phyloP scores from a whole-genome alignment of 78 protist species.

The Mantamonas sphyraenae region DNA sequence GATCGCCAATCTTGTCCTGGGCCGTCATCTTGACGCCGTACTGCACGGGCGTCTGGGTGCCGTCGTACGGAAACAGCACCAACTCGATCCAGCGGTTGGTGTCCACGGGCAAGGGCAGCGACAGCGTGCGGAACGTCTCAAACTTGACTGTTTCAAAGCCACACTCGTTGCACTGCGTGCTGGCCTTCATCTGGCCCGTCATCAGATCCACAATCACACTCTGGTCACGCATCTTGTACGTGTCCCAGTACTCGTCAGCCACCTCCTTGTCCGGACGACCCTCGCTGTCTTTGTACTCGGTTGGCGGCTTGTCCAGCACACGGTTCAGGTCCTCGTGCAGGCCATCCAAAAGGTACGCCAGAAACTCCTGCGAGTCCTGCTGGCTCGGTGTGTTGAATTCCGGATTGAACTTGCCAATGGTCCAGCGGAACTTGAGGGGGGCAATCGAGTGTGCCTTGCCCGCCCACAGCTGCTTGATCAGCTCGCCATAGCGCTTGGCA shows the following conservation, averaged over 20 bases:
- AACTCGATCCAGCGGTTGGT: neutral
- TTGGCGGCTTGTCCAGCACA: constrained; percentile 1
- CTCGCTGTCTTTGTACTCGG: neutral
- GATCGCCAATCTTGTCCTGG: neutral
- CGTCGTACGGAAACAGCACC: neutral
- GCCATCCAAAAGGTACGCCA: constrained; percentile 20
- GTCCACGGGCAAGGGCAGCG: constrained; percentile 16
- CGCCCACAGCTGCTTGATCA: neutral
- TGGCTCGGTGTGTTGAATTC: neutral
- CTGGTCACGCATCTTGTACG: constrained; percentile 13
- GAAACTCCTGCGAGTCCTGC: constrained; percentile 41
- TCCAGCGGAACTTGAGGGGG: constrained; percentile 2
- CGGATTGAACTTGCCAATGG: neutral
- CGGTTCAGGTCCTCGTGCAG: constrained; percentile 8
- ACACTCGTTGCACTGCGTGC: constrained; percentile 6
- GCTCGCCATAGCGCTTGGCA: constrained; percentile 4
- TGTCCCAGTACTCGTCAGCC: neutral
- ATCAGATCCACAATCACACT: constrained; percentile 32
- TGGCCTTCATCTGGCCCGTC: constrained; percentile 23
- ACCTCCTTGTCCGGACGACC: constrained; percentile 4
- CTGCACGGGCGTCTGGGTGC: neutral
- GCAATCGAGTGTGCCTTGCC: neutral
- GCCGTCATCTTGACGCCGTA: neutral
- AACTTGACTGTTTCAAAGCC: neutral
- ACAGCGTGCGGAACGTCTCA: constrained; percentile 23